Base-by-base conservation (phyloP, 108 stramenopile genomes). In the Stephanodiscus minutulus region DNA sequence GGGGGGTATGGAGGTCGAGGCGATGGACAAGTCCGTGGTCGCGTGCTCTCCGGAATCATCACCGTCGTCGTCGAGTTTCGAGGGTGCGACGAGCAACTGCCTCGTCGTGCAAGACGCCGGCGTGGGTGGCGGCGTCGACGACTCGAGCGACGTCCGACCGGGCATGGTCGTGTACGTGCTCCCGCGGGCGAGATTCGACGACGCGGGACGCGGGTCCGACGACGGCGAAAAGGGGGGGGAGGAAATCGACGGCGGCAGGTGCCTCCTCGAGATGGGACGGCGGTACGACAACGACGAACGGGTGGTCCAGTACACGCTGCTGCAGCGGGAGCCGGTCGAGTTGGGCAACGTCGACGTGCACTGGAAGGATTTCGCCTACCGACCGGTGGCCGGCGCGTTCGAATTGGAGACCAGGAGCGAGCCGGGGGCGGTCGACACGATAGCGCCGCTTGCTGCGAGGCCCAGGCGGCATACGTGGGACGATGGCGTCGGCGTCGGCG, bases 281-380 rank as follows among this genome's bases (percentile, higher is more conserved):
- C 70, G 64, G 9, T 79, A 79, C 62, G 77, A 72, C 49, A 7
- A 21, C 43, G 64, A 72, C 50, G 49, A 62, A 24, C 56, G 56
- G 0, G 71, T 79, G 6, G 37, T 68, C 21, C 77, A 72, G 49
- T 79, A 79, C 49, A 52, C 61, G 18, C 68, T 79, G 33, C 17
- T 79, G 25, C 60, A 36, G 33, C 66, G 61, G 5, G 66, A 68
- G 44, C n/a, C 21, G 4, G 46, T 66, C 22, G 74, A 68, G 27
- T 29, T 79, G n/a, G 77, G 77, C 5, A 68, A 68, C 63, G 49
- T 79, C 7, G 77, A 72, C 66, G 61, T 79, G 46, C 77, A 79
- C 36, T 55, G 48, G 47, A 66, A 47, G 20, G 77, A 79, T 36
- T 79, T 72, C 63, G 77, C 77, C 1, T 79, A 79, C 49, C 65